Base-by-base conservation (phyloP, 768 basidiomycete genomes). In the Russula brevipes region DNA sequence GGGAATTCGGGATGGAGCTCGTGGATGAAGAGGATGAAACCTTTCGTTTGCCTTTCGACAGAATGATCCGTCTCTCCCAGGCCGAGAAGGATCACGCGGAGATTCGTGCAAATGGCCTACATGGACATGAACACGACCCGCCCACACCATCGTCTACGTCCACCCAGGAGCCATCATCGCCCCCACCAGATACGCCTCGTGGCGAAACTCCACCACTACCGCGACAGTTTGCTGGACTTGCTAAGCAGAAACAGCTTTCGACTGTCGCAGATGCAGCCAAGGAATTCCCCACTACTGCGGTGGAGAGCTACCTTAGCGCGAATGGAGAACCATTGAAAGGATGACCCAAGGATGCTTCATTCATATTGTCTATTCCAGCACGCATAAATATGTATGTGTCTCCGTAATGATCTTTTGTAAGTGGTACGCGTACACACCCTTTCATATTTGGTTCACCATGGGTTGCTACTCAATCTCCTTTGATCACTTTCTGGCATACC, bases 271-370 rank as follows among this genome's bases (percentile, higher is more conserved):
- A 76, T 55, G 84, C 83, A 35, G 85, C 87, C 65, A 79, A 76
- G 58, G 79, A 80, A 35, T 76, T 80, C 63, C 76, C 82, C 5
- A 81, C 79, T 11, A 76, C 81, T n/a, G 77, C 80, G 70, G 80
- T 75, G 36, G 87, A 89, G 69, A 86, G 85, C n/a, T 76, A 88
- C 42, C 74, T 85, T 73, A 85, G 88, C 70, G 73, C 76, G 60
- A 86, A 82, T 71, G 86, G 88, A 75, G 82, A 82, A 72, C 84
- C 85, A 50, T 68, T 79, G 63, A 77, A 78, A 70, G 71, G 69
- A 68, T 78, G 68, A 54, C 31, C 17, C 19, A 42, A 71, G 39
- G 45, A 38, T 52, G n/a, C 35, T 59, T 57, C 53, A 41, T 61
- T 30, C 36, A 41, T 45, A 6, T 35, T 49, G 55, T 58, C 54